Evolutionary conservation across 208 protist genomes (phyloP), one percentile per base, ranked within the genome.

Genomic region (Crithidia thermophila): DNA sequence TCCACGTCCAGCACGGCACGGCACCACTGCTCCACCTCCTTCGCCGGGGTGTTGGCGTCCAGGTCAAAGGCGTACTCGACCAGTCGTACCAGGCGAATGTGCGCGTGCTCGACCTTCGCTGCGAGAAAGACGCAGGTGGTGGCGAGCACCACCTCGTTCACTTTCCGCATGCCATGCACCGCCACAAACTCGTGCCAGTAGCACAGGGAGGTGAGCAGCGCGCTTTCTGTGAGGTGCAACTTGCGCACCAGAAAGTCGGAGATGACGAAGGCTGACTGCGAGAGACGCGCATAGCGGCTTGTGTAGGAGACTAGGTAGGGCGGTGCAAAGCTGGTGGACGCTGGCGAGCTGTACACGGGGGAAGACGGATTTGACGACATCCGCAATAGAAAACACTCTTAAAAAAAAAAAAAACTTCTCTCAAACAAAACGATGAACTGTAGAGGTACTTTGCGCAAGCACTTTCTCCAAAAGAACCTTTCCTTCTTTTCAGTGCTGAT

Each of bases 161-260:
- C 66, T 34, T 74, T 77, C 28, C 70, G 69, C 23, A 72, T 68
- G 14, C 87, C 88, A 76, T 87, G 79, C n/a, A 68, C 61, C 18
- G 60, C 74, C 8, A 84, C 77, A 71, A 94, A 96, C 53, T 86
- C 84, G 52, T 96, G 91, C 84, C 85, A 94, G 77, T 96, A 96
- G 27, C 68, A 75, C 86, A 96, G 84, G 14, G 88, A 72, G 20
- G 88, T 92, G 43, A 73, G 63, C 55, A 91, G 62, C 4, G 93
- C 88, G 21, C 73, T 82, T 33, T 77, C 70, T 43, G 84, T 77
- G 36, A 94, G 64, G 16, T 73, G 67, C 43, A 94, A 55, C 64
- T 75, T 82, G 14, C 84, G 68, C 23, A 88, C 80, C 13, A 91
- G 70, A 61, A 84, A 90, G 40, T 81, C 68, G 16, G 83, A 78